These are phyloP conservation scores for Isabelozyma heimii DNA, from an alignment of 805 yeast genomes.

Conservation along the genomic window DNA sequence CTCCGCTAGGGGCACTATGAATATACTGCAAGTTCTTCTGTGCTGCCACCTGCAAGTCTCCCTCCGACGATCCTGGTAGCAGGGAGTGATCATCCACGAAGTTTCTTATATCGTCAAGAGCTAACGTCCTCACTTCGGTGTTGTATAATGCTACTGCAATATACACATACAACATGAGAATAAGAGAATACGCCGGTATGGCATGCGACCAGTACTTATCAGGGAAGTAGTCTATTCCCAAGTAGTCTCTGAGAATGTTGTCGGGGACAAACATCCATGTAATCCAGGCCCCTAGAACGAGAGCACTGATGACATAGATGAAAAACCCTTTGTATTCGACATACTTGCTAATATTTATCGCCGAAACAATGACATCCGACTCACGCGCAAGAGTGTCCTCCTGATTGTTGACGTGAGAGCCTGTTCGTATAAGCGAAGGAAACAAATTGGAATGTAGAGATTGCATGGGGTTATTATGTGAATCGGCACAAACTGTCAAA, in stretches of 20 bases:
- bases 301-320: constrained; percentile 63
- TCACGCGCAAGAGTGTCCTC: constrained; percentile 59
- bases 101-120: constrained; percentile 56
- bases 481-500: not conserved
- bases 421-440: constrained; percentile 5
- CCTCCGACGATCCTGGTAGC: constrained; percentile 17
- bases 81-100: constrained; percentile 66
- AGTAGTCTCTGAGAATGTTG: constrained; percentile 39
- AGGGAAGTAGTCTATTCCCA: constrained; percentile 73
- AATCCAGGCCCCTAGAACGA: constrained; percentile 54
- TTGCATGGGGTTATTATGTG: not conserved
- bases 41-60: constrained; percentile 2
- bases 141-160: constrained; percentile 69
- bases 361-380: constrained; percentile 62
- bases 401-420: not conserved
- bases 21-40: constrained; percentile 35
- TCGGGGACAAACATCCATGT: constrained; percentile 78
- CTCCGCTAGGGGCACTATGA: constrained; percentile 71
- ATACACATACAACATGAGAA: constrained; percentile 71
- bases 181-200: constrained; percentile 66
- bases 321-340: constrained; percentile 90
- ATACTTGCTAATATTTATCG: constrained; percentile 47
- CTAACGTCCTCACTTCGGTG: constrained; percentile 67
- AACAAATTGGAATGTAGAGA: constrained; percentile 4
- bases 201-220: constrained; percentile 90